Evolutionary conservation across 2,329 filamentous ascomycete genomes (phyloP).

Genomic region (Botryotinia narcissicola): DNA sequence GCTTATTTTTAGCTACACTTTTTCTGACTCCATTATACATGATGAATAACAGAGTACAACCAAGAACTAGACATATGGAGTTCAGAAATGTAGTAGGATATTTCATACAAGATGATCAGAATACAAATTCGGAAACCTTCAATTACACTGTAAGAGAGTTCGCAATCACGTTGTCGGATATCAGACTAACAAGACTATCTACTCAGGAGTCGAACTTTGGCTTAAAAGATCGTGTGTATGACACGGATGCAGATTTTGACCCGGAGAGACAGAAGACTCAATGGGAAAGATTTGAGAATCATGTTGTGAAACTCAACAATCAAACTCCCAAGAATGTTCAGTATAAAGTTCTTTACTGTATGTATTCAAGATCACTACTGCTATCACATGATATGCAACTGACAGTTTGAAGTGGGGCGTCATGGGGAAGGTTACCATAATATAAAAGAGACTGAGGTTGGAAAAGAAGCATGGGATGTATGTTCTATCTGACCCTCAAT

Average conservation of each 20-base stretch:
- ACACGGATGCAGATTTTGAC: constrained; percentile 49
- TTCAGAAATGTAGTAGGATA: constrained; percentile 61
- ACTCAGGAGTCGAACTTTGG: constrained; percentile 62
- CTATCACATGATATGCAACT: constrained; percentile 21
- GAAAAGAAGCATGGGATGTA: constrained; percentile 68
- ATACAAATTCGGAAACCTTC: constrained; percentile 56
- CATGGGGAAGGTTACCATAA: constrained; percentile 69
- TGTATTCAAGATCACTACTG: background rate
- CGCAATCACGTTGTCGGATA: constrained; percentile 51
- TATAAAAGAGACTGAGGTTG: constrained; percentile 62
- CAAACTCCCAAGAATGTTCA: constrained; percentile 44
- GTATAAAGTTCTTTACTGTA: constrained; percentile 63
- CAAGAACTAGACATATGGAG: constrained; percentile 36
- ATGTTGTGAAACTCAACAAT: constrained; percentile 55
- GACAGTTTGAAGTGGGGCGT: constrained; percentile 50
- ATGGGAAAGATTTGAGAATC: constrained; percentile 63
- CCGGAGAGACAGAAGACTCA: constrained; percentile 48
- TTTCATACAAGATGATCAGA: constrained; percentile 62
- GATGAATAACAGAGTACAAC: constrained; percentile 29
- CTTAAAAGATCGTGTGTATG: constrained; percentile 58
- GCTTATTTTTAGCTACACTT: constrained; percentile 31
- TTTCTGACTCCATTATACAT: constrained; percentile 30
- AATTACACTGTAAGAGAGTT: constrained; percentile 61
- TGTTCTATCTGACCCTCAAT: constrained; percentile 32
- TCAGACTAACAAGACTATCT: background rate